Evolutionary conservation across 164 flowering plant species (phyloP).

Genomic region (Liquidambar formosana): DNA sequence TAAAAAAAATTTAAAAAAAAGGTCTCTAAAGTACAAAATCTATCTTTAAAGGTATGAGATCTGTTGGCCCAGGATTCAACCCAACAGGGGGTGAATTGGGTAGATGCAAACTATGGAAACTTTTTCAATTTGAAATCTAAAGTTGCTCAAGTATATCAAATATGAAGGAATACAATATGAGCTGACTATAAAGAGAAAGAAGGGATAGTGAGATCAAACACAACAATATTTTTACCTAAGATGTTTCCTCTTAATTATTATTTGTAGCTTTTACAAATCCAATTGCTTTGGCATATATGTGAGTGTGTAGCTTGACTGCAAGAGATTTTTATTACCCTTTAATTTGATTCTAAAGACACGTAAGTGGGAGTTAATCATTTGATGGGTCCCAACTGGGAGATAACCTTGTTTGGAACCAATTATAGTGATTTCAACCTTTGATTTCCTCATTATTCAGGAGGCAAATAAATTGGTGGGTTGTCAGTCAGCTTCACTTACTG

Average conservation of each 20-base stretch:
- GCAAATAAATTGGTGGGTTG: background rate
- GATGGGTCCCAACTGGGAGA: background rate
- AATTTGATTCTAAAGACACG: background rate
- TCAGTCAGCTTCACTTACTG: background rate
- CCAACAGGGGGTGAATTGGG: no score
- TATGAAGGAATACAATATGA: no score
- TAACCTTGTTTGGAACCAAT: background rate
- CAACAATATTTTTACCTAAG: no score
- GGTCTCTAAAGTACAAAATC: no score
- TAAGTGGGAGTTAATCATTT: background rate
- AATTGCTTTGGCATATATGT: background rate
- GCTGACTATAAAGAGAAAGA: no score
- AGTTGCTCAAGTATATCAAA: no score
- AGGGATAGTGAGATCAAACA: no score
- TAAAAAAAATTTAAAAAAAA: no score
- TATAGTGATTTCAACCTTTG: background rate
- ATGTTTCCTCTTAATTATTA: background rate
- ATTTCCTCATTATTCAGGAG: background rate
- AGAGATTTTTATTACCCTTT: background rate
- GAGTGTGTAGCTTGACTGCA: background rate
- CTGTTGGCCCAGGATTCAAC: no score
- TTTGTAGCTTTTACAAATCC: background rate
- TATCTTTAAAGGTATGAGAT: no score
- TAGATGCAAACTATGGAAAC: no score
- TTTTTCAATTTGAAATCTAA: no score